A percentile compares a stretch with the other conserved stretches of the same genome.
Conservation (phyloP, 2,329 filamentous ascomycete genomes). For the Fonsecaea nubica region DNA sequence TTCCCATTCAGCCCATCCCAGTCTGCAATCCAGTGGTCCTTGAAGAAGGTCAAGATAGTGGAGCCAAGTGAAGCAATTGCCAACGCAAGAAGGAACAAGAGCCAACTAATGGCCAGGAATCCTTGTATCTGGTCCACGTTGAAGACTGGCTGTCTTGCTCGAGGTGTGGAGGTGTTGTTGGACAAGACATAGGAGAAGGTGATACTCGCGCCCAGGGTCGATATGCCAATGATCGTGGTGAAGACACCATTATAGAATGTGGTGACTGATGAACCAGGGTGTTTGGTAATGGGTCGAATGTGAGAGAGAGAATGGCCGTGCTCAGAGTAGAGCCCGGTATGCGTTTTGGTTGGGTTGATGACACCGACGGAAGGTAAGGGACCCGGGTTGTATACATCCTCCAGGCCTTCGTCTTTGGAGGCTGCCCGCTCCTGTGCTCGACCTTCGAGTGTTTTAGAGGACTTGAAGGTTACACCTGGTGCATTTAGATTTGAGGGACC, state of each 20-base stretch:
- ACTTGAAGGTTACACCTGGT: constrained; percentile 2
- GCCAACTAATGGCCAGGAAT: constrained; percentile 40
- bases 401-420: constrained; percentile 9
- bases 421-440: constrained; percentile 2
- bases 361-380: not conserved
- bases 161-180: constrained; percentile 29
- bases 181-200: constrained; percentile 41
- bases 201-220: constrained; percentile 39
- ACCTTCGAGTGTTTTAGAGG: constrained; percentile 5
- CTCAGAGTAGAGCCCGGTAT: constrained; percentile 31
- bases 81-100: constrained; percentile 40
- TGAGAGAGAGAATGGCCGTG: constrained; percentile 34
- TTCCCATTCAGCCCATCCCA: constrained; percentile 39
- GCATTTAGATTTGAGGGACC: not conserved
- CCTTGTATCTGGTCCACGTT: constrained; percentile 27
- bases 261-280: constrained; percentile 35
- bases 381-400: not conserved
- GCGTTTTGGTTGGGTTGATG: constrained; percentile 9
- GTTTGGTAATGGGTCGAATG: constrained; percentile 38
- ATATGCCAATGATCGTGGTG: constrained; percentile 38
- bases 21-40: constrained; percentile 38
- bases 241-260: constrained; percentile 41
- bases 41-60: constrained; percentile 41
- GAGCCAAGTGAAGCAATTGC: constrained; percentile 39
- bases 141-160: constrained; percentile 25